phyloP scores from a whole-genome alignment of 352 stramenopile genomes.

The Phytophthora rubi region DNA sequence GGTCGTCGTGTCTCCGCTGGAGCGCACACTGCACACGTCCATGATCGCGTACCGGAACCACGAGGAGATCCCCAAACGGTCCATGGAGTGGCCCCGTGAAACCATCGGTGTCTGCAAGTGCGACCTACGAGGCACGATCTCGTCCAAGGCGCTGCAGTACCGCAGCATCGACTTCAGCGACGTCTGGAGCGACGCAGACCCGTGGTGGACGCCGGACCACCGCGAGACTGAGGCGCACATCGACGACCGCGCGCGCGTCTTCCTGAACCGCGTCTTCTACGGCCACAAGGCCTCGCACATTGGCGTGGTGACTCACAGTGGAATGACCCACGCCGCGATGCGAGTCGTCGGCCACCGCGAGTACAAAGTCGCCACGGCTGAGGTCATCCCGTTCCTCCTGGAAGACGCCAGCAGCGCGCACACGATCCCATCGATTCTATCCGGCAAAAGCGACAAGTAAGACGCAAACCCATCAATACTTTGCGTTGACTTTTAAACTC shows the following conservation, averaged over 20 bases:
- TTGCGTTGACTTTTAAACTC: background rate
- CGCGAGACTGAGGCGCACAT: constrained; percentile 35
- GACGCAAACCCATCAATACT: background rate
- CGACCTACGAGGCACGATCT: constrained; percentile 31
- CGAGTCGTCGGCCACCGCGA: constrained; percentile 25
- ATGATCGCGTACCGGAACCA: constrained; percentile 33
- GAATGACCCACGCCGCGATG: constrained; percentile 25
- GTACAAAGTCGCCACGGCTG: constrained; percentile 22
- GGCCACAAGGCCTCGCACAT: constrained; percentile 10
- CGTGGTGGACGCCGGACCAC: constrained; percentile 32
- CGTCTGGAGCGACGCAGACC: constrained; percentile 34
- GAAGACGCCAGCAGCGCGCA: constrained; percentile 24
- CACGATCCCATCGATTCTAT: constrained; percentile 12
- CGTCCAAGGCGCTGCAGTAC: constrained; percentile 30
- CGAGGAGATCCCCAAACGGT: constrained; percentile 27
- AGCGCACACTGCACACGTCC: constrained; percentile 34
- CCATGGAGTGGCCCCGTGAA: constrained; percentile 37
- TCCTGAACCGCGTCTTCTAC: constrained; percentile 39
- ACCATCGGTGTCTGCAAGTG: constrained; percentile 37
- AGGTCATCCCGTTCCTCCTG: constrained; percentile 31
- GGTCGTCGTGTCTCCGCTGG: constrained; percentile 33
- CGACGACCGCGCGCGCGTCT: constrained; percentile 30
- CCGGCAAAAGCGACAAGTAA: constrained; percentile 13
- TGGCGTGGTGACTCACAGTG: constrained; percentile 33
- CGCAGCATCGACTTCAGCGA: constrained; percentile 28